These are phyloP conservation scores for Pouteria glomerata DNA, from an alignment of 148 eudicot species.

Conservation along the genomic window DNA sequence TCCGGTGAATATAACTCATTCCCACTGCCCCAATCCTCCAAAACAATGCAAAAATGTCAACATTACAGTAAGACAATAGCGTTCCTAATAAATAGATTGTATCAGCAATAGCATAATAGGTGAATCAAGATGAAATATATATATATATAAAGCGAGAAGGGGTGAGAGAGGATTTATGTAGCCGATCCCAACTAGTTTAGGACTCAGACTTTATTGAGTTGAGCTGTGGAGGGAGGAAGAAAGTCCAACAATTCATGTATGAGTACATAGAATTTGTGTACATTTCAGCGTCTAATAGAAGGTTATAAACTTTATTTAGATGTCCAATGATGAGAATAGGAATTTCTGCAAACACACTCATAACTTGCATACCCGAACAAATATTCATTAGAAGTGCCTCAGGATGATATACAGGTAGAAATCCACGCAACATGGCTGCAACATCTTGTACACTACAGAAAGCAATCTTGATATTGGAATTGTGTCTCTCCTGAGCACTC, in stretches of 20 bases:
- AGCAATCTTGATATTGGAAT: conserved; percentile 18
- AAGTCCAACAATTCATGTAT: neutral
- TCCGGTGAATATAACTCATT: neutral
- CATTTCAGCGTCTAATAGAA: neutral
- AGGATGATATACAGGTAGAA: conserved; percentile 68
- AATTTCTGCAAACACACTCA: neutral
- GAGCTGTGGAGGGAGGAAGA: too few relatives aligned
- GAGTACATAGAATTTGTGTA: neutral
- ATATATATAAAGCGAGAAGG: too few relatives aligned
- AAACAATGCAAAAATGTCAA: neutral
- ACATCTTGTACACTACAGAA: conserved; percentile 48
- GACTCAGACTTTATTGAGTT: too few relatives aligned
- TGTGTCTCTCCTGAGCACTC: conserved; percentile 24
- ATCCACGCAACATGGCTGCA: conserved; percentile 53
- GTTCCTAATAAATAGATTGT: neutral
- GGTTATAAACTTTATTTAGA: conserved; percentile 6
- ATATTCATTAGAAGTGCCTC: conserved; percentile 72
- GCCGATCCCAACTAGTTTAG: neutral
- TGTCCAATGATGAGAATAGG: too few relatives aligned
- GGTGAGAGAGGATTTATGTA: too few relatives aligned
- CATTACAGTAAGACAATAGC: neutral
- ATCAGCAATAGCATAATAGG: neutral
- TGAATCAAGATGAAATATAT: neutral
- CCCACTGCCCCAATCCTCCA: neutral
- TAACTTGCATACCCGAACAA: conserved; percentile 52